Evolutionary conservation across 495 filamentous ascomycete genomes (phyloP).

Genomic region (Penicillium angulare): DNA sequence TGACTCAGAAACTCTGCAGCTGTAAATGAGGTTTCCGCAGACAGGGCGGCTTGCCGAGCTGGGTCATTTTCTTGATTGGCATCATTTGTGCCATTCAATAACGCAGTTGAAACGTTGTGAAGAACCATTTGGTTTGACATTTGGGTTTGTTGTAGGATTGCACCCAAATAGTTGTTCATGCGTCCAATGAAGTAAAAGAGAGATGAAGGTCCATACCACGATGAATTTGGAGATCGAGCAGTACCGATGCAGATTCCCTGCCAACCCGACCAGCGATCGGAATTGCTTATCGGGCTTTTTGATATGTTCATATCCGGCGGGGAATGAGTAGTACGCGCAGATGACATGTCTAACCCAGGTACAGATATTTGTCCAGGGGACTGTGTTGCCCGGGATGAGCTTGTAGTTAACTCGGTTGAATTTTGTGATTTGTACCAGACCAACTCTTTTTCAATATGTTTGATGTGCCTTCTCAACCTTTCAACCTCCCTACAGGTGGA

Average conservation of each 20-base stretch:
- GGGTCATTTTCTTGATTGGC: neutral
- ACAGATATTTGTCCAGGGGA: neutral
- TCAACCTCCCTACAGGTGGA: neutral
- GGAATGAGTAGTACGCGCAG: neutral
- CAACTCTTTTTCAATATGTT: neutral
- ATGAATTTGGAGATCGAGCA: constrained; percentile 6
- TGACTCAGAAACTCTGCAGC: constrained; percentile 15
- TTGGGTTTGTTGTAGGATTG: constrained; percentile 3
- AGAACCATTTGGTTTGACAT: constrained; percentile 4
- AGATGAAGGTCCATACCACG: constrained; percentile 2
- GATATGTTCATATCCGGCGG: neutral
- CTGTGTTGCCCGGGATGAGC: neutral
- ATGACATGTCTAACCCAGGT: neutral
- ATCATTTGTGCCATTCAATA: neutral
- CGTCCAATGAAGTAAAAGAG: constrained; percentile 8
- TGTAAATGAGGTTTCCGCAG: constrained; percentile 6
- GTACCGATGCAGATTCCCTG: constrained; percentile 5
- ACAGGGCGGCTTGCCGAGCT: neutral
- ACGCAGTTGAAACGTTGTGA: neutral
- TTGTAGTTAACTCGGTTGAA: neutral
- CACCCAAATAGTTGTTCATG: constrained; percentile 5
- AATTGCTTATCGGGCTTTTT: neutral
- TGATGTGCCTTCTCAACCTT: neutral
- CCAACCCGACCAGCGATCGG: neutral
- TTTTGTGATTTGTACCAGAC: neutral